Base-by-base conservation (phyloP, 768 basidiomycete genomes). In the Tricholoma bakamatsutake region DNA sequence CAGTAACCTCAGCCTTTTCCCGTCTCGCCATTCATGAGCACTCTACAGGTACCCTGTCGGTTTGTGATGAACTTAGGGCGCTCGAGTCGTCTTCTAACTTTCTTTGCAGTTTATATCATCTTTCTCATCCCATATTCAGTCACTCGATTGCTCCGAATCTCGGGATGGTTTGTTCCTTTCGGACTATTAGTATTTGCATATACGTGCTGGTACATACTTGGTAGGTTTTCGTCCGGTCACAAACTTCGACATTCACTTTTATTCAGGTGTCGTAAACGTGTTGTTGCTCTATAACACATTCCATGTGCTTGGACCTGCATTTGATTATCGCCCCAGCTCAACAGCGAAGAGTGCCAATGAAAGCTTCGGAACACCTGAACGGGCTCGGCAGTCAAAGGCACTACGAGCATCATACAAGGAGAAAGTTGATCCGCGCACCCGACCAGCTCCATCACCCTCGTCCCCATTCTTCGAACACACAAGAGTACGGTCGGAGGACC, bases 271-370 rank as follows among this genome's bases (percentile, higher is more conserved):
- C 27, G 80, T 81, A 21, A 84, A 90, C 61, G 84, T 86, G 27
- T 55, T 77, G 8, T 72, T 90, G n/a, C 75, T 89, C 28, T 82
- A 78, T 71, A 87, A 85, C 63, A 87, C 84, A 9, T 80, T 88
- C 64, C 79, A 82, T 9, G 76, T 87, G 50, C 70, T 90, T 33
- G 72, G 75, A 8, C 80, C 80, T 24, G 78, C 79, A 21, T 77
- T 84, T 60, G 70, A 77, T 56, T 7, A 31, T 57, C 67, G 10
- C 30, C 5, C 30, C 4, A 57, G 60, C 18, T 64, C 68, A n/a
- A 68, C 66, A 30, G 66, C 62, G 50, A 68, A 61, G 43, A 72
- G 68, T 50, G 50, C 63, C 37, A 33, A 42, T 33, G 67, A 71
- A 50, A 72, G 72, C 27, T 69, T 70, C 42, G 66, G 65, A 40